Percentiles rank a stretch among this genome's conserved stretches.
Evolutionary conservation across 2,329 filamentous ascomycete species (phyloP).

Genomic region (Hypoxylon sp.): DNA sequence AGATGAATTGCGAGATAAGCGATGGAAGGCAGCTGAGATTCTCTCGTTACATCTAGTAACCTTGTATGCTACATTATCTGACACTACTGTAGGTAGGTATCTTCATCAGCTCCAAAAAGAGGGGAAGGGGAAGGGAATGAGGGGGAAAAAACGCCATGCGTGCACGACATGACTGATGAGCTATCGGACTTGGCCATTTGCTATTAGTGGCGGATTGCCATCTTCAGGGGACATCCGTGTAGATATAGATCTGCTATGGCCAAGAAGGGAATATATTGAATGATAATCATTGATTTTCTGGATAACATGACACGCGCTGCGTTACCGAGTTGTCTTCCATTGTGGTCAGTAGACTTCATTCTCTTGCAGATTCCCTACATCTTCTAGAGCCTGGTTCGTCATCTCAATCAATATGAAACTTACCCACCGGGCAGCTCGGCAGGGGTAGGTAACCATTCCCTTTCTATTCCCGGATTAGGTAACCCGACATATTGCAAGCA

Average conservation of each 20-base stretch:
- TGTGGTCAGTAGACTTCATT: background rate
- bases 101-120: constrained; percentile 14
- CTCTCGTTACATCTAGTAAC: no score
- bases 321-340: background rate
- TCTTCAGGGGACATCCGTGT: constrained; percentile 3
- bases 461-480: constrained; percentile 1
- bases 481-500: background rate
- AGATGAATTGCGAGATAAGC: constrained; percentile 2
- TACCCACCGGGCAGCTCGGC: constrained; percentile 7
- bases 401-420: constrained; percentile 10
- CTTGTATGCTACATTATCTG: no score
- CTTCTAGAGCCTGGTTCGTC: constrained; percentile 3
- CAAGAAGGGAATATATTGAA: constrained; percentile 3
- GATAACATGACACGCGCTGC: background rate
- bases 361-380: background rate
- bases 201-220: constrained; percentile 7
- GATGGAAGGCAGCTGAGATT: no score
- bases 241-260: background rate
- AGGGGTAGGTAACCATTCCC: constrained; percentile 3
- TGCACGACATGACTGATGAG: constrained; percentile 9
- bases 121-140: constrained; percentile 5
- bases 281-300: background rate
- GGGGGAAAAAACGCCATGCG: constrained; percentile 12
- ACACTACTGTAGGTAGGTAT: no score
- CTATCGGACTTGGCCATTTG: constrained; percentile 9